phyloP scores from a whole-genome alignment of 2,329 filamentous ascomycete species.

The Arachnomyces sp. region DNA sequence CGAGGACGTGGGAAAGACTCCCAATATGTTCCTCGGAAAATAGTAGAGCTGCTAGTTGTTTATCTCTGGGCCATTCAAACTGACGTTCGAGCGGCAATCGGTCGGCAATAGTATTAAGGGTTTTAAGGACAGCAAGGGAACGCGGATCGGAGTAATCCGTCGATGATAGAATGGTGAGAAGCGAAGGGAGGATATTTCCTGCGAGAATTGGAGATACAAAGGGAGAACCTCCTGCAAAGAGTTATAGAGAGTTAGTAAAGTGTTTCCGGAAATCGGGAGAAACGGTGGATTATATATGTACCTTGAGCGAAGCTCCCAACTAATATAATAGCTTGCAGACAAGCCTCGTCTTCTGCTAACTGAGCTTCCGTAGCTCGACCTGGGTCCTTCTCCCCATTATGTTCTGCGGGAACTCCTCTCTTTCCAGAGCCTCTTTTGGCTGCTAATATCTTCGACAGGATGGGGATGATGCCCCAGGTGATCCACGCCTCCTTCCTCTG shows the following conservation, averaged over 20 bases:
- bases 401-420: conserved; percentile 20
- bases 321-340: conserved; percentile 76
- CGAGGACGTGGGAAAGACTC: conserved; percentile 59
- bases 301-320: conserved; percentile 78
- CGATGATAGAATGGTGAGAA: conserved; percentile 64
- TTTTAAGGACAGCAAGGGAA: conserved; percentile 64
- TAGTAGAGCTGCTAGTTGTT: conserved; percentile 53
- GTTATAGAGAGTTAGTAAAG: no score
- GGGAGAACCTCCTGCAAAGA: conserved; percentile 60
- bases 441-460: conserved; percentile 43
- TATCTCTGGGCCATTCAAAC: conserved; percentile 18
- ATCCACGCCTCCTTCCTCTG: conserved; percentile 79
- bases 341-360: conserved; percentile 58
- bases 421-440: conserved; percentile 36
- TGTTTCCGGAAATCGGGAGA: no score
- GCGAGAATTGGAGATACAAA: conserved; percentile 70
- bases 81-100: conserved; percentile 51
- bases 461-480: conserved; percentile 54
- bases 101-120: conserved; percentile 64
- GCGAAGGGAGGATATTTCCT: conserved; percentile 58
- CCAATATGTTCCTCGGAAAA: conserved; percentile 57
- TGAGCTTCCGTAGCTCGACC: conserved; percentile 31
- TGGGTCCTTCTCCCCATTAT: conserved; percentile 19
- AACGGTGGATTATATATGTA: conserved; percentile 34
- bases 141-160: conserved; percentile 57